phyloP scores from a whole-genome alignment of 2,329 filamentous ascomycete genomes.

The Botryotinia narcissicola region DNA sequence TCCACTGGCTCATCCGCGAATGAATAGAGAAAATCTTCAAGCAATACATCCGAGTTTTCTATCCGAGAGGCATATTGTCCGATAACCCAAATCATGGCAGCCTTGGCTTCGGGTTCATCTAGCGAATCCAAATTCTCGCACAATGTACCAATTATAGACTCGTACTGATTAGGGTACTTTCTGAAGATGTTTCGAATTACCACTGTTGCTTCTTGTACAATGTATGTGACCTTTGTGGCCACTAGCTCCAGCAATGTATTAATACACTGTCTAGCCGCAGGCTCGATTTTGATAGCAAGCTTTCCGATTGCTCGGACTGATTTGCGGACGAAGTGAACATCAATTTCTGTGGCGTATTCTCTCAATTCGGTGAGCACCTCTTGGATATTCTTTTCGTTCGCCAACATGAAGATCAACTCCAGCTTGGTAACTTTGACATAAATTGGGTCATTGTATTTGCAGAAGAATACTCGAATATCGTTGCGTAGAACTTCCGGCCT shows the following conservation, averaged over 20 bases:
- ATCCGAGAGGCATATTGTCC: slow-evolving; percentile 97
- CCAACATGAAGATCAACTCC: slow-evolving; percentile 98
- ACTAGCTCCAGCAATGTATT: slow-evolving; percentile 90
- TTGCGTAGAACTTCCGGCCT: slow-evolving; percentile 91
- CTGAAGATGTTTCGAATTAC: slow-evolving; percentile 99
- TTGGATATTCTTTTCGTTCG: slow-evolving; percentile 90
- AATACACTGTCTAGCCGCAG: slow-evolving; percentile 86
- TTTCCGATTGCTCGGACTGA: slow-evolving; percentile 97
- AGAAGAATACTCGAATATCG: slow-evolving; percentile 98
- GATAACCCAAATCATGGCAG: slow-evolving; percentile 99
- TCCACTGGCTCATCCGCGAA: slow-evolving; percentile 95
- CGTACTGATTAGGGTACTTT: slow-evolving; percentile 98
- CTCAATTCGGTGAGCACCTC: slow-evolving; percentile 91
- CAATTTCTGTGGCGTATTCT: slow-evolving; percentile 97
- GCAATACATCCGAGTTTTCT: slow-evolving; percentile 88
- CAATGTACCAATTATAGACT: slow-evolving; percentile 92
- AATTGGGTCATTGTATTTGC: slow-evolving; percentile 99
- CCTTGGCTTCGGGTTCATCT: slow-evolving; percentile 96
- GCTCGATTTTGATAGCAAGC: slow-evolving; percentile 97
- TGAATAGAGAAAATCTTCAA: slow-evolving; percentile 92
- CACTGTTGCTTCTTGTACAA: slow-evolving; percentile 97
- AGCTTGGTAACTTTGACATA: slow-evolving; percentile 99
- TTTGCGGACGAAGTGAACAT: slow-evolving; percentile 97
- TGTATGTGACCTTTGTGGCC: slow-evolving; percentile 97
- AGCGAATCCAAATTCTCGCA: slow-evolving; percentile 96